Conservation (phyloP, 305 asterid species). For the Andrographis paniculata region DNA sequence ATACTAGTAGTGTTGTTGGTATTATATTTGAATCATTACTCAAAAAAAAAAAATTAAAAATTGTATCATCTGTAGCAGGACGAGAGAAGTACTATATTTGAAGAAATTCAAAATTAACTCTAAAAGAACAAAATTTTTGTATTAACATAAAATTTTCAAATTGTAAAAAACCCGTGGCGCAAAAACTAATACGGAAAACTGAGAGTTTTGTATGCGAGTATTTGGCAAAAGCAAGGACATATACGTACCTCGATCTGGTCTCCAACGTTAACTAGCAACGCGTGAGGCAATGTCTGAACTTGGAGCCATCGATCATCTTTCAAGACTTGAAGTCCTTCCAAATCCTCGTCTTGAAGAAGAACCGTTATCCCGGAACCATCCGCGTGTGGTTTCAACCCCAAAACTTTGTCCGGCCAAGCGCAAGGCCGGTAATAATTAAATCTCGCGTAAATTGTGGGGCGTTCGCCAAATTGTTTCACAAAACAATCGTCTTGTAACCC, state of each 20-base stretch:
- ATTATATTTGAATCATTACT: no score
- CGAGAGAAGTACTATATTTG: no score
- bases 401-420: constrained; percentile 29
- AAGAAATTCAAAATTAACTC: no score
- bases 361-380: constrained; percentile 38
- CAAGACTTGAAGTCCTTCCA: constrained; percentile 44
- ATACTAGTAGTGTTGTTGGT: no score
- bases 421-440: constrained; percentile 52
- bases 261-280: constrained; percentile 35
- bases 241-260: constrained; percentile 46
- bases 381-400: constrained; percentile 49
- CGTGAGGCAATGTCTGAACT: constrained; percentile 37
- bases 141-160: no score
- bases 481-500: constrained; percentile 34
- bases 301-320: constrained; percentile 40
- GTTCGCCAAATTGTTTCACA: constrained; percentile 29
- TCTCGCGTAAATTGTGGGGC: constrained; percentile 23
- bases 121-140: no score
- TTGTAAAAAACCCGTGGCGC: no score
- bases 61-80: no score
- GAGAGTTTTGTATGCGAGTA: no score
- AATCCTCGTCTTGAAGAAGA: constrained; percentile 39
- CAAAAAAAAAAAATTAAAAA: no score
- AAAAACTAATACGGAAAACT: no score
- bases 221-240: no score